A percentile compares a stretch with the other conserved stretches of the same genome.
Conservation (phyloP, 768 basidiomycete genomes). For the Lepiota venenata region DNA sequence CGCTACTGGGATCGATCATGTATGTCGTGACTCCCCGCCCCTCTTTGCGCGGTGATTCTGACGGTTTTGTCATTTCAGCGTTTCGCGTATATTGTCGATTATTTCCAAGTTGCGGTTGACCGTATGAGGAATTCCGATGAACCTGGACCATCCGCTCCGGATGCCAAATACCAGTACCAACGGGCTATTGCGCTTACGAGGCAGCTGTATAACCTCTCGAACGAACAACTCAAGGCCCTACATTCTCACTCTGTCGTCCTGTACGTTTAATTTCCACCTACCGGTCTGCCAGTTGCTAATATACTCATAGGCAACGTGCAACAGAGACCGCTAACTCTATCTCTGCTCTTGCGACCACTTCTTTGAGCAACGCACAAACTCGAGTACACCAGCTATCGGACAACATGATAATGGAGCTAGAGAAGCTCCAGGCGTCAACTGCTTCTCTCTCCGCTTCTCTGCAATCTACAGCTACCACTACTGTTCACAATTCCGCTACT, state of each 20-base stretch:
- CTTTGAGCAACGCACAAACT: constrained; percentile 49
- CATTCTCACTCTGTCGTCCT: constrained; percentile 63
- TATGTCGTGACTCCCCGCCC: constrained; percentile 28
- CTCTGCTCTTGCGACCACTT: constrained; percentile 54
- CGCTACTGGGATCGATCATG: constrained; percentile 72
- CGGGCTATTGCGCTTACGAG: constrained; percentile 66
- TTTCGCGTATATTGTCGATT: constrained; percentile 74
- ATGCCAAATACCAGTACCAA: constrained; percentile 74
- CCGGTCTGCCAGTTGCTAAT: constrained; percentile 7
- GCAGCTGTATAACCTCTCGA: constrained; percentile 60
- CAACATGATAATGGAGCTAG: constrained; percentile 62
- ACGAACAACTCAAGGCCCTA: constrained; percentile 69
- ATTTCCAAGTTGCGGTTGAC: constrained; percentile 55
- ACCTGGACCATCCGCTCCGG: constrained; percentile 43
- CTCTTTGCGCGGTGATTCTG: constrained; percentile 13
- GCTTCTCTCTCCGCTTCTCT: constrained; percentile 44
- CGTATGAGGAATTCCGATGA: constrained; percentile 42
- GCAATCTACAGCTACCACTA: constrained; percentile 29
- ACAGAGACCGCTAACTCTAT: constrained; percentile 65
- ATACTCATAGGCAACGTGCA: constrained; percentile 55
- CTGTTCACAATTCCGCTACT: constrained; percentile 22
- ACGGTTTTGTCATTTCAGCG: constrained; percentile 34
- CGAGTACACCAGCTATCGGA: constrained; percentile 61
- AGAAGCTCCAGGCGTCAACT: constrained; percentile 61
- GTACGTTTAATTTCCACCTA: constrained; percentile 33